Base-by-base conservation (phyloP, 2,329 filamentous ascomycete genomes). In the Fusarium sp. region DNA sequence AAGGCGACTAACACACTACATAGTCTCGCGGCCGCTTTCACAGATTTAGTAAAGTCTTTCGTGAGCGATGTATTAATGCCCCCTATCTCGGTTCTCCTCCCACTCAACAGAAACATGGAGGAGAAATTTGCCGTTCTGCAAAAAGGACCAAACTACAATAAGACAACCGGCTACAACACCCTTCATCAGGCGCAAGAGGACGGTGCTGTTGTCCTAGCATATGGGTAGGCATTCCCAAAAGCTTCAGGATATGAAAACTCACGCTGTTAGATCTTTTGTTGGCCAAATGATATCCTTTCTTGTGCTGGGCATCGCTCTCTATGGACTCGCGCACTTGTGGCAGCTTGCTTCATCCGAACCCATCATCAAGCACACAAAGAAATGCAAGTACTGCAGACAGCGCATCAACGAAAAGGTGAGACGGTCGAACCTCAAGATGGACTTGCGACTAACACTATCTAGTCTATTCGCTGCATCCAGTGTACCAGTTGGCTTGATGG, bases 51-150 rank as follows among this genome's bases (percentile, higher is more conserved):
- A 64, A 93, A 91, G 65, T 92, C 90, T 14, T 91, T 94, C 78
- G 91, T 94, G 60, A 89, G 88, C 69, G 91, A 93, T 75, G 88
- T 94, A 39, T 83, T 94, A 51, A 88, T 94, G 70, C 93, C 92
- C 10, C 86, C 92, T 1, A 84, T 94, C 35, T 92, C 92, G 5
- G 83, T 94, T 47, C 83, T 94, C 28, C 87, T 93, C 9, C 92
- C 92, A 55, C 83, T 94, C 63, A 88, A 92, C 76, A 89, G 89
- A 72, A 94, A 94, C 79, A 87, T 94, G 77, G 90, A 93, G 77
- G 89, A 93, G 82, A 93, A 93, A 80, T 94, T 94, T 79, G 89
- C 91, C 1, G 88, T 93, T 12, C 81, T 94, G 35, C 86, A 84
- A 42, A 78, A 83, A 1, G 92, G 92, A 0, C 87, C 89, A 6